These are phyloP conservation scores for Stemphylium vesicarium DNA, from an alignment of 2,329 filamentous ascomycete genomes.

Conservation along the genomic window DNA sequence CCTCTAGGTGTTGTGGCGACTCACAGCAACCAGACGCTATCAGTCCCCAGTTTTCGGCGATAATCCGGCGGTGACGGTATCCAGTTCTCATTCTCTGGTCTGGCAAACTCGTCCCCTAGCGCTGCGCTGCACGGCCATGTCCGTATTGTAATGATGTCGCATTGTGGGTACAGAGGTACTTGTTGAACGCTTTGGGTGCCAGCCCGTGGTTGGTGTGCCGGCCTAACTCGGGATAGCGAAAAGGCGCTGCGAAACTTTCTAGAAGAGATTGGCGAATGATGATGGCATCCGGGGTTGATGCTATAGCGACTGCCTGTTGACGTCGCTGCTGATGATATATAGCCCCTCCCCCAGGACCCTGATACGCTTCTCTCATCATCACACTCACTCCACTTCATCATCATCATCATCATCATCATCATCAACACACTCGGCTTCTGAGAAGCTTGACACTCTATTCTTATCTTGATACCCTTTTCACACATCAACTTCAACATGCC, in stretches of 20 bases:
- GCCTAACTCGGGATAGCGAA: conserved; percentile 31
- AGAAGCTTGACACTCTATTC: conserved; percentile 8
- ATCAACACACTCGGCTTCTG: conserved; percentile 8
- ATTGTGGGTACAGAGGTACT: conserved; percentile 37
- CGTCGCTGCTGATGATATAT: conserved; percentile 30
- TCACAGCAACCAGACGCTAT: conserved; percentile 26
- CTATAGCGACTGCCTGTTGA: not conserved
- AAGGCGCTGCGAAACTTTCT: conserved; percentile 20
- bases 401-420: not conserved
- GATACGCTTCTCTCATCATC: conserved; percentile 7
- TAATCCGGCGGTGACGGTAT: conserved; percentile 33
- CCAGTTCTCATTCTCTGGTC: conserved; percentile 37
- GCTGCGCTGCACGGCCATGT: conserved; percentile 21
- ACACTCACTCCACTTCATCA: conserved; percentile 12
- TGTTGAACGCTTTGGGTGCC: conserved; percentile 27
- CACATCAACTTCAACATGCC: conserved; percentile 50
- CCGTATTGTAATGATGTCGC: conserved; percentile 36
- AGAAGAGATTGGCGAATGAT: conserved; percentile 25
- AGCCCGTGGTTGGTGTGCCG: conserved; percentile 19
- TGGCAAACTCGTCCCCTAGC: conserved; percentile 32
- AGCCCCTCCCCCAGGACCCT: conserved; percentile 32
- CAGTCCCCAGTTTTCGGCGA: conserved; percentile 32
- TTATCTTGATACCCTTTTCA: conserved; percentile 10
- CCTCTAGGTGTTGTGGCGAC: conserved; percentile 30
- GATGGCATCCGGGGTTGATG: conserved; percentile 26